Evolutionary conservation across 768 basidiomycete species (phyloP).

Genomic region (Glaciozyma antarctica): DNA sequence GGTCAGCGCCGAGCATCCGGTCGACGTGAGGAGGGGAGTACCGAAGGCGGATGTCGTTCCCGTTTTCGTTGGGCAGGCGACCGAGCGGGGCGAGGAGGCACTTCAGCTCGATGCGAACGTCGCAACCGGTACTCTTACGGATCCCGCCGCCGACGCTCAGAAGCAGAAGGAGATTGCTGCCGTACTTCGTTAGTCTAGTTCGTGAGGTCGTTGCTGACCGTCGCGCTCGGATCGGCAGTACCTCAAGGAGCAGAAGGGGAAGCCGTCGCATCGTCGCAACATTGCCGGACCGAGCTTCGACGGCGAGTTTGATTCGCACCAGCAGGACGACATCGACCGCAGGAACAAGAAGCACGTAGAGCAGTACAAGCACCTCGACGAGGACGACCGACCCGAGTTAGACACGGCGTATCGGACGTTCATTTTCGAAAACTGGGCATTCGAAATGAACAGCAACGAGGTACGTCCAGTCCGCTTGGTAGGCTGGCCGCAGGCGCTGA

Average conservation of each 20-base stretch:
- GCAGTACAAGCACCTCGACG: background rate
- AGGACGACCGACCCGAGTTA: background rate
- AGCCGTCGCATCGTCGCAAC: background rate
- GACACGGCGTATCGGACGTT: background rate
- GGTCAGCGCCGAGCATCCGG: background rate
- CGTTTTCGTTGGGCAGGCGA: background rate
- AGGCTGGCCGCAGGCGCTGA: too few species aligned
- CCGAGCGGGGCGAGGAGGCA: background rate
- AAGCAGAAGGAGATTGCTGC: background rate
- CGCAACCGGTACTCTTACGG: background rate
- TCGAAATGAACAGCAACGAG: constrained; percentile 6
- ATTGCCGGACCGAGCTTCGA: constrained; percentile 16
- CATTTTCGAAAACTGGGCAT: constrained; percentile 9
- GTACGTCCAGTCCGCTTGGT: background rate
- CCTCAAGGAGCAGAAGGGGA: background rate
- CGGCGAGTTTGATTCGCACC: background rate
- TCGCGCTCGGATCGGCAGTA: background rate
- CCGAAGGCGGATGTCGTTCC: background rate
- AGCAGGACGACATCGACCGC: background rate
- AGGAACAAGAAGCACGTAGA: background rate
- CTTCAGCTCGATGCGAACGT: background rate
- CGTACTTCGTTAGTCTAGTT: background rate
- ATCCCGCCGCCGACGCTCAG: background rate
- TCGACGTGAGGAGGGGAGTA: background rate
- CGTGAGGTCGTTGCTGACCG: background rate